Evolutionary conservation across 768 basidiomycete genomes (phyloP).

Genomic region (Brasilioporus rufonigricans): DNA sequence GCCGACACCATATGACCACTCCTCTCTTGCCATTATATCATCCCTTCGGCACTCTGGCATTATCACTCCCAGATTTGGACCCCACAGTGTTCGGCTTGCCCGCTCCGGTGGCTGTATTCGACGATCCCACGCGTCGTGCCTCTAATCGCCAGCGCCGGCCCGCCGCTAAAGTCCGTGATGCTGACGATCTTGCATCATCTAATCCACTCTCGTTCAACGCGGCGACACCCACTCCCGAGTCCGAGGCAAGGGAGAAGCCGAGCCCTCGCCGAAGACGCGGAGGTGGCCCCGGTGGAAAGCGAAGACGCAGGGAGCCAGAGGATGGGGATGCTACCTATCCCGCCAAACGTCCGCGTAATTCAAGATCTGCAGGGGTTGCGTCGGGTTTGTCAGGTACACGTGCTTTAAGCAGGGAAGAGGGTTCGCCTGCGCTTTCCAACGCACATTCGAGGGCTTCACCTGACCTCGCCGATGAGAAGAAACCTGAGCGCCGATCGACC

Average conservation of each 20-base stretch:
- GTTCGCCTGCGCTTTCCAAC: slow-evolving; percentile 38
- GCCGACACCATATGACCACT: slow-evolving; percentile 29
- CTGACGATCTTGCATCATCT: slow-evolving; percentile 32
- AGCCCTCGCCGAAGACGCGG: slow-evolving; percentile 51
- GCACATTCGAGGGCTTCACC: slow-evolving; percentile 24
- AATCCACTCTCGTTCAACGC: slow-evolving; percentile 9
- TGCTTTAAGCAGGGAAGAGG: slow-evolving; percentile 38
- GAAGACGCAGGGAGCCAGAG: slow-evolving; percentile 58
- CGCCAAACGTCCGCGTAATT: slow-evolving; percentile 61
- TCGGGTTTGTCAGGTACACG: slow-evolving; percentile 14
- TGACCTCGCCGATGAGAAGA: slow-evolving; percentile 20
- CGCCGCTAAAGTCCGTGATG: slow-evolving; percentile 49
- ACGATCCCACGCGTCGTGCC: slow-evolving; percentile 42
- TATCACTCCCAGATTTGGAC: slow-evolving; percentile 64
- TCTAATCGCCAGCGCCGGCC: slow-evolving; percentile 48
- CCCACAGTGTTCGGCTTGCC: slow-evolving; percentile 56
- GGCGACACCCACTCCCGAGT: slow-evolving; percentile 10
- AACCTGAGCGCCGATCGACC: slow-evolving; percentile 44
- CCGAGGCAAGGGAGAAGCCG: slow-evolving; percentile 41
- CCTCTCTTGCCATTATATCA: slow-evolving; percentile 65
- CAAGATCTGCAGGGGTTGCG: slow-evolving; percentile 37
- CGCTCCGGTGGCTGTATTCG: slow-evolving; percentile 41
- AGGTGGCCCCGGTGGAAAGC: slow-evolving; percentile 42
- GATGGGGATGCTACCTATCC: slow-evolving; percentile 69
- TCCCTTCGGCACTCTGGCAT: slow-evolving; percentile 59